Evolutionary conservation across 1,139 yeast genomes (phyloP).

Genomic region (Yamadazyma mexicana): DNA sequence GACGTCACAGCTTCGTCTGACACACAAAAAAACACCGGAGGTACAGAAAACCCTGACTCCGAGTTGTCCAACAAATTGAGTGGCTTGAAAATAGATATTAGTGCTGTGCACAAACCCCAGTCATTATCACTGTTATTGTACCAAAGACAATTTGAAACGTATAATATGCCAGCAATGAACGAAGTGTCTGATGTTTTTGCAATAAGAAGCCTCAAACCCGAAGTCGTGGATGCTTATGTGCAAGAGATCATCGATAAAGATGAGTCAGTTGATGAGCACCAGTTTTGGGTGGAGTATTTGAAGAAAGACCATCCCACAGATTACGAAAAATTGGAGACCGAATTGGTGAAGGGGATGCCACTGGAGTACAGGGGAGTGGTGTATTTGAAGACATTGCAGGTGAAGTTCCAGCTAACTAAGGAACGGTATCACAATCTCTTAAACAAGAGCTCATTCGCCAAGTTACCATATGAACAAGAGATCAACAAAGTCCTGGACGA

Average conservation of each 20-base stretch:
- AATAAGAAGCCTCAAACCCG: slow-evolving; percentile 12
- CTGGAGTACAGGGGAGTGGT: slow-evolving; percentile 27
- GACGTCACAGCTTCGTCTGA: not conserved
- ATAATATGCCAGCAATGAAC: slow-evolving; percentile 33
- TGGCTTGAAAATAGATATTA: slow-evolving; percentile 1
- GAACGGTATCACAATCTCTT: slow-evolving; percentile 33
- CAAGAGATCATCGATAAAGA: slow-evolving; percentile 1
- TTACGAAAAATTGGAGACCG: slow-evolving; percentile 12
- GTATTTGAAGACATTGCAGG: slow-evolving; percentile 35
- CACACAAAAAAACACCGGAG: not conserved
- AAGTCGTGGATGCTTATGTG: slow-evolving; percentile 6
- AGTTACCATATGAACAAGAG: slow-evolving; percentile 3
- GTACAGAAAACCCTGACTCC: not conserved
- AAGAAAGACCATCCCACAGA: slow-evolving; percentile 3
- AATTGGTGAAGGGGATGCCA: slow-evolving; percentile 37
- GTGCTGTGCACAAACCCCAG: slow-evolving; percentile 25
- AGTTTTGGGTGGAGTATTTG: slow-evolving; percentile 8
- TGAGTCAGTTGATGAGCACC: not conserved
- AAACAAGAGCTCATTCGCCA: slow-evolving; percentile 22
- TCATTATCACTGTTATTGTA: slow-evolving; percentile 27
- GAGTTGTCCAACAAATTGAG: not conserved
- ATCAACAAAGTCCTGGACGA: slow-evolving; percentile 8
- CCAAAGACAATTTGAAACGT: slow-evolving; percentile 34
- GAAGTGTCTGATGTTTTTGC: slow-evolving; percentile 36
- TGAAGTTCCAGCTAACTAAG: slow-evolving; percentile 30